Evolutionary conservation across 108 stramenopile genomes (phyloP).

Genomic region (Cyclotella cryptica): DNA sequence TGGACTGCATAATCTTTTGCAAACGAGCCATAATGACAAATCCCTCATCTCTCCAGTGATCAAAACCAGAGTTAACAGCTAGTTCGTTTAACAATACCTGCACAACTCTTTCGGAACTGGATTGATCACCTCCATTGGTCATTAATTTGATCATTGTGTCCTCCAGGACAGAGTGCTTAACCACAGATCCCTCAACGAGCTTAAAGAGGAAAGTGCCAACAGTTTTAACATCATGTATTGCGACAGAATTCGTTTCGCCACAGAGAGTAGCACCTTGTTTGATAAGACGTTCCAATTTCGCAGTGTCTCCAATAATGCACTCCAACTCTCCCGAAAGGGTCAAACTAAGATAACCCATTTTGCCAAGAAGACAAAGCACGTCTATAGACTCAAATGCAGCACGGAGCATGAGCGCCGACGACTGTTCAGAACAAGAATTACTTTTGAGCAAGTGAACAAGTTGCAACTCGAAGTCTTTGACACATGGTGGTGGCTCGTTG

Average conservation of each 20-base stretch:
- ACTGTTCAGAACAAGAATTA: slow-evolving; percentile 10
- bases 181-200: slow-evolving; percentile 34
- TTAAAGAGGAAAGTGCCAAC: slow-evolving; percentile 27
- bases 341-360: slow-evolving; percentile 29
- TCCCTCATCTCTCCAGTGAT: slow-evolving; percentile 1
- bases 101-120: not conserved
- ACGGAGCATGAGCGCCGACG: not conserved
- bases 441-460: slow-evolving; percentile 17
- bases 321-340: not conserved
- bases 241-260: not conserved
- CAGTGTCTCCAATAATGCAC: slow-evolving; percentile 1
- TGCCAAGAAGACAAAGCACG: slow-evolving; percentile 29
- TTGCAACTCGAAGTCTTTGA: slow-evolving; percentile 30
- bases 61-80: not conserved
- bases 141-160: slow-evolving; percentile 10
- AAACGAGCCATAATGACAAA: slow-evolving; percentile 22
- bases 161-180: slow-evolving; percentile 23
- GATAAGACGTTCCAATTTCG: not conserved
- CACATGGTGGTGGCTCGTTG: slow-evolving; percentile 7
- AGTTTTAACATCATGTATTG: not conserved
- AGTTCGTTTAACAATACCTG: not conserved
- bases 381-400: slow-evolving; percentile 29
- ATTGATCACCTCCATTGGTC: not conserved
- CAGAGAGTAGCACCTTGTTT: not conserved
- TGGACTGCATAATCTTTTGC: not conserved